These are phyloP conservation scores for Parsonsia alboflavescens DNA, from an alignment of 257 asterid species.

Conservation along the genomic window DNA sequence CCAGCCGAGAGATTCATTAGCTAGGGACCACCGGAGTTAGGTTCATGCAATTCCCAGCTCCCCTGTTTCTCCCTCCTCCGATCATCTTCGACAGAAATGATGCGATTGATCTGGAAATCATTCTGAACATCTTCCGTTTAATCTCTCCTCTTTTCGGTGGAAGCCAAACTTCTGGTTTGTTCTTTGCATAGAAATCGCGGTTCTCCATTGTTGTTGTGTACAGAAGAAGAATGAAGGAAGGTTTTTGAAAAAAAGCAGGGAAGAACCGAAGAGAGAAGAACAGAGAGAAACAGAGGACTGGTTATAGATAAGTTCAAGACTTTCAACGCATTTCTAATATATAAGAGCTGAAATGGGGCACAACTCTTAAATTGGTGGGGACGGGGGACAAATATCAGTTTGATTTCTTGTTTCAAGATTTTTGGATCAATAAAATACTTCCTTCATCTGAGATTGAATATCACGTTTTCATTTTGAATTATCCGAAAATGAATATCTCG, in stretches of 20 bases:
- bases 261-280: not conserved
- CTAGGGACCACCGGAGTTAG: not conserved
- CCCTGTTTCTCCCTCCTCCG: not conserved
- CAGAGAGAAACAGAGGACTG: not conserved
- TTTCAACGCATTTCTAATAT: no score
- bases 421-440: no score
- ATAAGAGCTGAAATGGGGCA: no score
- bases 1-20: not conserved
- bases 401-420: no score
- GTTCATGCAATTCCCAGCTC: constrained; percentile 9
- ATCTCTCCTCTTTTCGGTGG: constrained; percentile 11
- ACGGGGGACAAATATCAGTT: no score
- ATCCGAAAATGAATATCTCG: no score
- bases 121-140: constrained; percentile 7
- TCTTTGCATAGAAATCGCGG: not conserved
- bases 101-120: constrained; percentile 4
- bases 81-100: not conserved
- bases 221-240: not conserved
- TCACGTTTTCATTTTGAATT: no score
- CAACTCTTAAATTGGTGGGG: no score
- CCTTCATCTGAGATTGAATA: no score
- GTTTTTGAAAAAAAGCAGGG: no score
- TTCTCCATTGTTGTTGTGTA: not conserved
- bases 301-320: no score
- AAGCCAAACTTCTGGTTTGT: not conserved